Evolutionary conservation across 805 yeast genomes (phyloP), one percentile per base, ranked within the genome.

Genomic region (Candida nitratophila): DNA sequence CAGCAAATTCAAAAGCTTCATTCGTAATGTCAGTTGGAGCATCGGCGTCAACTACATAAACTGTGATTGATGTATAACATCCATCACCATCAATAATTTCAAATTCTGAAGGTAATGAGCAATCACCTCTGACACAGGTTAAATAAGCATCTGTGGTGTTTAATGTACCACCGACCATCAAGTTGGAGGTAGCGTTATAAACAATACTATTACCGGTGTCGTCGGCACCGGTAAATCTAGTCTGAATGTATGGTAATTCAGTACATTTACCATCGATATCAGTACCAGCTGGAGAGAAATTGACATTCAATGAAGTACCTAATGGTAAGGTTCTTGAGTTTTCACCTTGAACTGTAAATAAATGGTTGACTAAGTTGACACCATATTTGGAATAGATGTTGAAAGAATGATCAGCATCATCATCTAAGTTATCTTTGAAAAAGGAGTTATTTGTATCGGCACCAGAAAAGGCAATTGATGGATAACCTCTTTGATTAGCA

Each of bases 381-480:
- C 68, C 56, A 52, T 62, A 60, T 31, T 57, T 48, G 26, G 74
- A 64, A 47, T 69, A 68, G 40, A 73, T 71, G 55, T 71, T 71
- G 32, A 71, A 58, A 38, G 71, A 63, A 39, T 60, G 61, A 39
- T 50, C 43, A 37, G 68, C 54, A 53, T 71, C 70, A 31, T 64
- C 63, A 51, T 65, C 61, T 44, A 69, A 60, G 40, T 56, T 51
- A 53, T 72, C 77, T 52, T 61, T 57, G 59, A 52, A 69, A 59
- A 66, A 71, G n/a, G 77, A 66, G 57, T 72, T 71, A 64, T 70
- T 71, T n/a, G 51, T 19, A 54, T 70, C 69, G 37, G 74, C 60
- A 41, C 76, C 77, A 22, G 74, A 69, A 56, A 72, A 66, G 12
- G 77, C 76, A 53, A 72, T 53, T 7, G 71, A 72, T 26, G 77